phyloP scores from a whole-genome alignment of 2,329 filamentous ascomycete species.

The Aspergillus pseudotamarii region DNA sequence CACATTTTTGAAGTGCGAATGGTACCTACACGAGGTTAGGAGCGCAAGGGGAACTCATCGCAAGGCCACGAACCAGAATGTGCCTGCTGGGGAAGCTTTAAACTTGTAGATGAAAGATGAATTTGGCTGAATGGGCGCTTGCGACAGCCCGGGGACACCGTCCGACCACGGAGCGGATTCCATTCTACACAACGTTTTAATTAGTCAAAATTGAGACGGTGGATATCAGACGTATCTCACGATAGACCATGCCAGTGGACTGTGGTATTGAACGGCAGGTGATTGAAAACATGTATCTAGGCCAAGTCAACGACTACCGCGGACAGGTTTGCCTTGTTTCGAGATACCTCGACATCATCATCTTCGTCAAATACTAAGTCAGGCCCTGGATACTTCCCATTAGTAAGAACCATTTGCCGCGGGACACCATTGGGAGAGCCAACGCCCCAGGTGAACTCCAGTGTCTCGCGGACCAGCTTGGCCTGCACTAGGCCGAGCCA shows the following conservation, averaged over 20 bases:
- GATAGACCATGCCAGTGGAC: slow-evolving; percentile 2
- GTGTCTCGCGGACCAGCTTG: slow-evolving; percentile 3
- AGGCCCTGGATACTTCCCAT: background rate
- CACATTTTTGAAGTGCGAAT: slow-evolving; percentile 1
- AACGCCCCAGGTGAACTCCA: slow-evolving; percentile 2
- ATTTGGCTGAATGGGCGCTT: background rate
- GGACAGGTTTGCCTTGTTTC: background rate
- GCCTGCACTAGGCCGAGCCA: background rate
- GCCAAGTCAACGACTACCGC: background rate
- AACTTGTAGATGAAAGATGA: slow-evolving; percentile 2
- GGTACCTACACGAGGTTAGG: background rate
- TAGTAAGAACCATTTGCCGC: background rate
- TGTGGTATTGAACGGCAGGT: background rate
- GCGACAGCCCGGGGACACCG: background rate
- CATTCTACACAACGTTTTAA: background rate
- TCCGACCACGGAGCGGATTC: background rate
- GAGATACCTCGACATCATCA: background rate
- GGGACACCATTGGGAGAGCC: background rate
- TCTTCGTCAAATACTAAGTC: background rate
- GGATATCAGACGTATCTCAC: background rate
- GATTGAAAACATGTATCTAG: background rate
- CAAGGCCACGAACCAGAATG: background rate
- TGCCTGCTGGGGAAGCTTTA: slow-evolving; percentile 3
- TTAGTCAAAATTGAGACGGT: background rate
- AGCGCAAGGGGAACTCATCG: background rate